Percentiles rank a stretch among this genome's conserved stretches.
Conservation (phyloP, 116 monocot genomes). For the Thalassia testudinum region DNA sequence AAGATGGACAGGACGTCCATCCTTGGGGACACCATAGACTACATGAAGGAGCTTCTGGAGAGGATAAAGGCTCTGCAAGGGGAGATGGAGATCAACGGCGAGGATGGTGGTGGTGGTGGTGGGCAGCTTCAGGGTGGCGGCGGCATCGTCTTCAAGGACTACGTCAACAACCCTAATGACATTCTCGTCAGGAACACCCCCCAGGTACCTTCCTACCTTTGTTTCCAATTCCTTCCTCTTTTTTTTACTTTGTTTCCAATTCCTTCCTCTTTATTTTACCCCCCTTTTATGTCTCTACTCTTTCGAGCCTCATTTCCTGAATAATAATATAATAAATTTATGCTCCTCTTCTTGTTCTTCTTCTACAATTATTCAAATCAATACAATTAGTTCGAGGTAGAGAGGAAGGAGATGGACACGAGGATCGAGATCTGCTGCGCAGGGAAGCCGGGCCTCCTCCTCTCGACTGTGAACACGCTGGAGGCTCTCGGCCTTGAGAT, state of each 20-base stretch:
- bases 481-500: conserved; percentile 81
- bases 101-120: no score
- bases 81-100: conserved; percentile 50
- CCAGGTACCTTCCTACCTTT: no score
- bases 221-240: no score
- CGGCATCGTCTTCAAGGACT: conserved; percentile 58
- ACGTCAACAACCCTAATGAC: conserved; percentile 41
- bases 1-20: conserved; percentile 99
- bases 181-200: conserved; percentile 68
- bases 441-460: conserved; percentile 61
- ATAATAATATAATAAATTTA: no score
- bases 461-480: conserved; percentile 71
- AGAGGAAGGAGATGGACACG: conserved; percentile 56
- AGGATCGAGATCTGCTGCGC: conserved; percentile 78
- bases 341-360: no score
- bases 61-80: conserved; percentile 65
- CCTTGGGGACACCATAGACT: conserved; percentile 91
- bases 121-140: conserved; percentile 9
- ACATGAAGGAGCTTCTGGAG: conserved; percentile 95
- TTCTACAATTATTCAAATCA: no score
- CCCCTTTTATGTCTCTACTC: no score
- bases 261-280: not conserved
- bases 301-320: no score
- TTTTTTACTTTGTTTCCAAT: no score
- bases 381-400: conserved; percentile 85